Evolutionary conservation across 2,329 filamentous ascomycete species (phyloP), one percentile per base, ranked within the genome.

Genomic region (Dactylellina parvicollis): DNA sequence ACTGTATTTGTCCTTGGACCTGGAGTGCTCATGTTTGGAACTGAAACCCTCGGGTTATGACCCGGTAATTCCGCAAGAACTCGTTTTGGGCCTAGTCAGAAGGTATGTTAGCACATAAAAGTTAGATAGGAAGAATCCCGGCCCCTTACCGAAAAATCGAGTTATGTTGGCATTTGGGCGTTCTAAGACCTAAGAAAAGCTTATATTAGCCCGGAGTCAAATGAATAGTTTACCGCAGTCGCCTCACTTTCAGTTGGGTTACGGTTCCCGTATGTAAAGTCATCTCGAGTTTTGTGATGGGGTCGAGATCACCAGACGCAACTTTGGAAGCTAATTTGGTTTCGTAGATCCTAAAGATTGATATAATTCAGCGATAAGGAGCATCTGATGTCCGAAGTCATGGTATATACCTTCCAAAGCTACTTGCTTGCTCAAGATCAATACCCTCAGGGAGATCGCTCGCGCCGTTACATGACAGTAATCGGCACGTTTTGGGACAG

Each of bases 221-320:
- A 3, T n/a, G 20, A 26, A 22, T 9, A 30, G 7, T 8, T n/a
- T 30, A 22, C 30, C 5, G 2, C 8, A 4, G 18, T 20, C 2
- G 36, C 10, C n/a, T n/a, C 16, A 38, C 80, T 75, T 72, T 80
- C 81, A 59, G 77, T 75, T 14, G 49, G 12, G 38, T 14, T 70
- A 47, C 57, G 78, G 75, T 65, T 76, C 76, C 57, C 76, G 69
- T 1, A n/a, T 84, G 85, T 3, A 32, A 8, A 3, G 4, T 32
- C 16, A 73, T 46, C 7, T 65, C 54, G 20, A 73, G 52, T 36
- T 97, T 98, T 0, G 92, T 96, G 76, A 94, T 95, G 1, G 95
- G 95, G 79, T 98, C 90, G 47, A 97, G 81, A 76, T 96, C 90
- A 34, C 95, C 95, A 36, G 80, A 83, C 22, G 95, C 92, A 69